Base-by-base conservation (phyloP, 768 basidiomycete species). In the Panellus pusillus region DNA sequence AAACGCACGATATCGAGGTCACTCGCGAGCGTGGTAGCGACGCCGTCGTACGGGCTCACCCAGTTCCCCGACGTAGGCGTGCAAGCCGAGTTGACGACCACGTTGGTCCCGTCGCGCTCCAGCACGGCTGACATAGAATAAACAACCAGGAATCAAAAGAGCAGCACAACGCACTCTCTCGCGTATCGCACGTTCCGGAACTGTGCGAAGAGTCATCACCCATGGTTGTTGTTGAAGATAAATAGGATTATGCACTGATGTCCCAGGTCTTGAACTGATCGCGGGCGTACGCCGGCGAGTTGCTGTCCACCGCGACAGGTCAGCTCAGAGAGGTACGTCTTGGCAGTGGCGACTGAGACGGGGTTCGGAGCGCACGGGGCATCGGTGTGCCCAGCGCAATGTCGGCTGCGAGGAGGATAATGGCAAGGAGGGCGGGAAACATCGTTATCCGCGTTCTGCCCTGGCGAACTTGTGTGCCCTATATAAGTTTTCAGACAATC, bases 21-120 rank as follows among this genome's bases (percentile, higher is more conserved):
- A 50, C 77, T 80, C 3, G 76, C 72, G 15, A 72, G 52, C 8
- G 63, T 74, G 27, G 78, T 79, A 5, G 72, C 39, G 19, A 80
- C 73, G 44, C 67, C 66, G 55, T 83, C 81, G 58, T 80, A 83
- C 14, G 78, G 74, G 11, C 78, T 79, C 3, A 77, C 72, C 80
- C 80, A 80, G 18, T 70, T 61, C 3, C 80, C 80, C 3, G 78
- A 79, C n/a, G 73, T 79, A 0, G 74, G 66, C 9, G 63, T 57
- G 61, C 80, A 82, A 20, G 68, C 61, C 51, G 63, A 66, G 58
- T 65, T 66, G 0, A 70, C 71, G 9, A 77, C 73, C 15, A 82
- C 80, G 55, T 58, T 66, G 17, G 69, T 74, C 9, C 75, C 77
- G 58, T 79, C 77, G 19, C 77, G 71, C 54, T 72, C 75, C 47